Conservation (phyloP, 305 asterid genomes). For the Solanum hybrid region DNA sequence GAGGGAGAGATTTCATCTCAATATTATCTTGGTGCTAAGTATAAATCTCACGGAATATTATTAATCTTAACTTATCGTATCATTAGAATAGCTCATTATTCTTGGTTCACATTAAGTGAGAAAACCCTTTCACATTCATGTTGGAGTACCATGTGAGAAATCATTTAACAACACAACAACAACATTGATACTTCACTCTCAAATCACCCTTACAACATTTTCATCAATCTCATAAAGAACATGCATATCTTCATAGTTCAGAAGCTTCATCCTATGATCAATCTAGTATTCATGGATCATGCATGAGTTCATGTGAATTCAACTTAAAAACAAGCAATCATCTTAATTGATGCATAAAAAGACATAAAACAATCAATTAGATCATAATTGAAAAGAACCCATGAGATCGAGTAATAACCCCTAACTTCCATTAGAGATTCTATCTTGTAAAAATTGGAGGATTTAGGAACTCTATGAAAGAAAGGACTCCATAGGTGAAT, state of each 20-base stretch:
- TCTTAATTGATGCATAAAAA: background rate
- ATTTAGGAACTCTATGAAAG: background rate
- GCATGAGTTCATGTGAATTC: background rate
- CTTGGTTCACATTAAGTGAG: background rate
- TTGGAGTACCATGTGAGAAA: background rate
- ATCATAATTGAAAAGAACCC: background rate
- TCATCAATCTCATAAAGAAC: background rate
- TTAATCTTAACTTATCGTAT: background rate
- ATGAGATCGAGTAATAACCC: background rate
- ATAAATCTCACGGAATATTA: background rate
- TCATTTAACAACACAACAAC: background rate
- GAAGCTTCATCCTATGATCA: background rate
- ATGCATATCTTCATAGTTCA: background rate
- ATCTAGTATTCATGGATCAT: background rate
- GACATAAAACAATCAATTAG: too few species aligned
- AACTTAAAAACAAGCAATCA: background rate
- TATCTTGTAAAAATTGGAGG: background rate
- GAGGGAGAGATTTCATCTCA: background rate
- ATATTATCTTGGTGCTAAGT: background rate
- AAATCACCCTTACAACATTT: background rate
- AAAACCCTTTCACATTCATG: background rate
- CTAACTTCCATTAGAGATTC: background rate
- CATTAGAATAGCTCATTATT: background rate
- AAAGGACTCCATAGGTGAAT: background rate
- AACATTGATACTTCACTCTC: background rate